phyloP scores from a whole-genome alignment of 192 early-diverging fungal species.

The Mortierella hygrophila region DNA sequence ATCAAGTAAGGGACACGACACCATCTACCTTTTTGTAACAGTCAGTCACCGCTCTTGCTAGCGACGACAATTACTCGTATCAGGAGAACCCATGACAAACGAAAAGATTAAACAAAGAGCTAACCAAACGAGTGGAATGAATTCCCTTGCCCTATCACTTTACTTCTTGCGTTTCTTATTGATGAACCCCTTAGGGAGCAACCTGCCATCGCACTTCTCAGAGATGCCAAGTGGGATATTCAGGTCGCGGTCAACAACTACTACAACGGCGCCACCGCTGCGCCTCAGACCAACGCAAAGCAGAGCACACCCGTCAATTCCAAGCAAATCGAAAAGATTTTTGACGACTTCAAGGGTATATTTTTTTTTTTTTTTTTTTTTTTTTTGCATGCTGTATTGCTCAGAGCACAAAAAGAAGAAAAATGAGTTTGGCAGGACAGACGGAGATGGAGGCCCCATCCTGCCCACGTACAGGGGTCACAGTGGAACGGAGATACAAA shows the following conservation, averaged over 20 bases:
- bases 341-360: constrained; percentile 83
- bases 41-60: not conserved
- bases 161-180: too few relatives aligned
- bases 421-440: not conserved
- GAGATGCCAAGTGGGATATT: constrained; percentile 74
- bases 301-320: constrained; percentile 36
- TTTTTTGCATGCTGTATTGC: constrained; percentile 2
- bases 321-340: constrained; percentile 67
- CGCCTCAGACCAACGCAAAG: constrained; percentile 18
- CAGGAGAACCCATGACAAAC: not conserved
- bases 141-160: too few relatives aligned
- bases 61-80: not conserved
- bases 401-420: not conserved
- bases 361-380: not conserved
- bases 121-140: not conserved
- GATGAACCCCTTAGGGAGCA: constrained; percentile 62
- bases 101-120: not conserved
- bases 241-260: constrained; percentile 74
- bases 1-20: constrained; percentile 22
- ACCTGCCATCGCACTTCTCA: constrained; percentile 65
- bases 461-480: not conserved
- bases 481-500: not conserved
- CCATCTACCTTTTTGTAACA: not conserved
- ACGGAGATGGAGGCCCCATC: not conserved
- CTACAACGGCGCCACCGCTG: constrained; percentile 59